Evolutionary conservation across 768 basidiomycete species (phyloP), one percentile per base, ranked within the genome.

Genomic region (Boletus coccyginus): DNA sequence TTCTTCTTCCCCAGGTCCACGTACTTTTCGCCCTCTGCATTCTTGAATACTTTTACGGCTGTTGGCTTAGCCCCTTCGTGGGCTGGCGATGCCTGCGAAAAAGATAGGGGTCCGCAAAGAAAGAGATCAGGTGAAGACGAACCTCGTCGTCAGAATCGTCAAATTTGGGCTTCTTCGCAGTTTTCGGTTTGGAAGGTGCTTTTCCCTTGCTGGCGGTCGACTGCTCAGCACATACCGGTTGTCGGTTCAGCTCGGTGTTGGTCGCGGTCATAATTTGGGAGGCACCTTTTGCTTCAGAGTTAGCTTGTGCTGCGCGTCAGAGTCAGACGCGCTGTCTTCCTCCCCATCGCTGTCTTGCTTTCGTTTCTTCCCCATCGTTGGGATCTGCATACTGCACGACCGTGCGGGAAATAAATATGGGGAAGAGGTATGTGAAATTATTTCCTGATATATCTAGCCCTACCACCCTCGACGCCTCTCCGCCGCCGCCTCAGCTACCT

Each of bases 1-100:
- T 79, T 85, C 66, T 84, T 88, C 72, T 86, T 90, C 5, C 90
- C 88, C 14, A 91, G 64, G 33, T 88, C 83, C 41, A 90, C 65
- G 57, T 81, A 91, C 51, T 65, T 69, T 5, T 81, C 77, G 14
- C 74, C 70, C 19, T 73, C 70, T 0, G 60, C 33, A 11, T 59
- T 67, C 52, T 61, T 63, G 50, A 53, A 41, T 43, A 65, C 51
- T 17, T 50, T 55, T 35, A 60, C 40, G 12, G 43, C 44, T 12
- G 33, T 5, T 17, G 57, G 50, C 8, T 46, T 45, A 39, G 31
- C 48, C 50, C 24, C 57, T 19, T 46, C 56, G 41, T 31, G 39
- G n/a, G 19, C 27, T 14, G 61, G 46, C 17, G 61, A 38, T 9
- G 57, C n/a, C 66, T 72, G 49, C 33, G 31, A 31, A 7, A 1